A percentile compares a stretch with the other conserved stretches of the same genome.
These are phyloP conservation scores for Magnolia changhungtana DNA, from an alignment of 164 flowering plant species.

Conservation along the genomic window DNA sequence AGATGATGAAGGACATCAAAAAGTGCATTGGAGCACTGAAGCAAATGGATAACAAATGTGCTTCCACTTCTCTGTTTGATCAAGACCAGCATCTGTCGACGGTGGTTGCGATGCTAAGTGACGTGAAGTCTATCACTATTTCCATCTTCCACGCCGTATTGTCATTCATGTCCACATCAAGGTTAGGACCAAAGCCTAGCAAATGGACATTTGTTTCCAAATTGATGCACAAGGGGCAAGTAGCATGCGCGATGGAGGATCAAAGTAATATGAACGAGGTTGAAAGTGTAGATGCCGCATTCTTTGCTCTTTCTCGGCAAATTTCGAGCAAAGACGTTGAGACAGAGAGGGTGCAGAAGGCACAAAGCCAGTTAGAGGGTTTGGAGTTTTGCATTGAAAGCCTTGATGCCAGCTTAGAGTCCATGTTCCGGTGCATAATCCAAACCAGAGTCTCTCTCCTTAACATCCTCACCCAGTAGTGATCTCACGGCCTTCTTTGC, in stretches of 20 bases:
- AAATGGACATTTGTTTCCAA: conserved; percentile 38
- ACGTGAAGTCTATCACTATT: conserved; percentile 25
- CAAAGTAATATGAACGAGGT: conserved; percentile 25
- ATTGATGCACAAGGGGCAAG: conserved; percentile 27
- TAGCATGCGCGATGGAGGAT: conserved; percentile 13
- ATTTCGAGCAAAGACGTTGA: conserved; percentile 12
- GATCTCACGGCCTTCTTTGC: background rate
- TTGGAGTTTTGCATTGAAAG: conserved; percentile 41
- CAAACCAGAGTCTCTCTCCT: conserved; percentile 57
- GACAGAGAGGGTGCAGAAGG: conserved; percentile 24
- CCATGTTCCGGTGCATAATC: conserved; percentile 48
- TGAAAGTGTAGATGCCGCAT: conserved; percentile 30
- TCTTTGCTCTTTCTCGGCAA: conserved; percentile 1
- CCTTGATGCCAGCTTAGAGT: conserved; percentile 43
- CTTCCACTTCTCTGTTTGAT: background rate
- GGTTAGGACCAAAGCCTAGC: conserved; percentile 14
- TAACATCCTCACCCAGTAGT: conserved; percentile 39
- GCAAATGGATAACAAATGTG: conserved; percentile 9
- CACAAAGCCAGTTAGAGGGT: conserved; percentile 40
- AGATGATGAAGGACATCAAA: conserved; percentile 23
- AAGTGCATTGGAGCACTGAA: conserved; percentile 27
- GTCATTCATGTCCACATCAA: conserved; percentile 25
- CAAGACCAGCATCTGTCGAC: conserved; percentile 13
- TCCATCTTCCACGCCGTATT: conserved; percentile 32
- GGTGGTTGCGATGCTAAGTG: conserved; percentile 29